Percentiles rank a stretch among this genome's conserved stretches.
Evolutionary conservation across 139 green algal genomes (phyloP).

Genomic region (Trebouxia sp.): DNA sequence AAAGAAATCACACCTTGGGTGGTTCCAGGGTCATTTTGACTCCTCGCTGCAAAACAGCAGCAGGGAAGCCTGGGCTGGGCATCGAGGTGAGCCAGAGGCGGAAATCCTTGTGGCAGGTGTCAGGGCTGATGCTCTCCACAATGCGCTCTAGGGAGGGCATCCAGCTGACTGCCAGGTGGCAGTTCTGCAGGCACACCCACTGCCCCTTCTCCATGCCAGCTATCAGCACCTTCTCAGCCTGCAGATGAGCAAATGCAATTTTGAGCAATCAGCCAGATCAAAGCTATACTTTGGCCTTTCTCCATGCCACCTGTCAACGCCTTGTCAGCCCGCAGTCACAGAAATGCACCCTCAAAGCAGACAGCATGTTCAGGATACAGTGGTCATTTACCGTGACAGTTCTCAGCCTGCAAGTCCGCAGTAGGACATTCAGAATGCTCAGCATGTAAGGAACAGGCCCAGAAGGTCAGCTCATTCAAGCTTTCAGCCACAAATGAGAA

Average conservation of each 20-base stretch:
- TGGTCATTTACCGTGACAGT: too few species aligned
- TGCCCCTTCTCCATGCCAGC: conserved; percentile 60
- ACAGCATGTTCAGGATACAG: too few species aligned
- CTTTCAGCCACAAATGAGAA: too few species aligned
- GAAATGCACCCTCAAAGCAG: too few species aligned
- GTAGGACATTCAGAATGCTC: too few species aligned
- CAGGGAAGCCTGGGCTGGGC: conserved; percentile 70
- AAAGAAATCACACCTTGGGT: conserved; percentile 53
- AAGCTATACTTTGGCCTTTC: too few species aligned
- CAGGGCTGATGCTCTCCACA: conserved; percentile 44
- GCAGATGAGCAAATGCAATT: background rate
- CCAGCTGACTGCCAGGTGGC: conserved; percentile 67
- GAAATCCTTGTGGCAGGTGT: conserved; percentile 69
- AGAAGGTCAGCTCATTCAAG: too few species aligned
- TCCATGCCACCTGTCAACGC: too few species aligned
- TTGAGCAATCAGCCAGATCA: too few species aligned
- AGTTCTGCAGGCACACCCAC: conserved; percentile 91
- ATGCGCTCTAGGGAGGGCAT: conserved; percentile 65
- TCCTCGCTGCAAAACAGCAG: conserved; percentile 67
- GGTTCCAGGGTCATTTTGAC: conserved; percentile 83
- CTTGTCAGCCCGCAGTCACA: too few species aligned
- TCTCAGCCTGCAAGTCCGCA: too few species aligned
- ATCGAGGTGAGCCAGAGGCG: conserved; percentile 88
- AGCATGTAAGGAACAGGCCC: too few species aligned
- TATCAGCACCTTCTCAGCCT: conserved; percentile 56